Percentiles rank a stretch among this genome's conserved stretches.
Evolutionary conservation across 129 eudicot genomes (phyloP).

Genomic region (Flaveria trinervia): DNA sequence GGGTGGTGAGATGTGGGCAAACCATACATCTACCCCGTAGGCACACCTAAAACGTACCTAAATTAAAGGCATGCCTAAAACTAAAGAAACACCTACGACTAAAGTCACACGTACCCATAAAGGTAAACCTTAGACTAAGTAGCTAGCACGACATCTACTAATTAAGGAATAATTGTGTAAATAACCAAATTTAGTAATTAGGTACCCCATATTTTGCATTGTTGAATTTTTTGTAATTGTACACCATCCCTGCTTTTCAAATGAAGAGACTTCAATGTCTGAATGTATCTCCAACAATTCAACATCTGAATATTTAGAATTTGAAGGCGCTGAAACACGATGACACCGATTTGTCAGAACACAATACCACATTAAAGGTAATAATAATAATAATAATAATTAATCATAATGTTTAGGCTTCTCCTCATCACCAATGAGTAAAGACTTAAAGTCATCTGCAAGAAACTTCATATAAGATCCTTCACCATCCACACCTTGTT

Average conservation of each 20-base stretch:
- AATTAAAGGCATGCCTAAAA: too few species aligned
- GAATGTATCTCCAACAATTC: slow-evolving; percentile 60
- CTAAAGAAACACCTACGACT: too few species aligned
- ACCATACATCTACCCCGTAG: too few species aligned
- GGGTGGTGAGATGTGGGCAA: too few species aligned
- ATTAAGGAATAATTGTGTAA: not conserved
- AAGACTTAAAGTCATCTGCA: slow-evolving; percentile 20
- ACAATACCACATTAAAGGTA: not conserved
- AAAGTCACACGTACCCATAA: too few species aligned
- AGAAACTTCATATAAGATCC: slow-evolving; percentile 7
- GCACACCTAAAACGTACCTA: too few species aligned
- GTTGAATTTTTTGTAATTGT: slow-evolving; percentile 65
- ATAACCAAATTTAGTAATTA: slow-evolving; percentile 1
- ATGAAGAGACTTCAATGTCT: slow-evolving; percentile 42
- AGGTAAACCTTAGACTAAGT: too few species aligned
- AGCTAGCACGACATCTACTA: too few species aligned
- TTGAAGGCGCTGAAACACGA: slow-evolving; percentile 61
- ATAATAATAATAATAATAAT: not conserved
- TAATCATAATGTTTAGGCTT: not conserved
- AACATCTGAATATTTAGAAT: slow-evolving; percentile 49
- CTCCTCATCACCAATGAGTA: slow-evolving; percentile 12
- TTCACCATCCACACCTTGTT: slow-evolving; percentile 7
- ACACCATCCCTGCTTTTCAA: slow-evolving; percentile 72
- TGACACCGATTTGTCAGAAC: slow-evolving; percentile 10
- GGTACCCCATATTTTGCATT: slow-evolving; percentile 64